Evolutionary conservation across 75 land plant genomes (phyloP), one percentile per base, ranked within the genome.

Genomic region (Azolla pinnata): DNA sequence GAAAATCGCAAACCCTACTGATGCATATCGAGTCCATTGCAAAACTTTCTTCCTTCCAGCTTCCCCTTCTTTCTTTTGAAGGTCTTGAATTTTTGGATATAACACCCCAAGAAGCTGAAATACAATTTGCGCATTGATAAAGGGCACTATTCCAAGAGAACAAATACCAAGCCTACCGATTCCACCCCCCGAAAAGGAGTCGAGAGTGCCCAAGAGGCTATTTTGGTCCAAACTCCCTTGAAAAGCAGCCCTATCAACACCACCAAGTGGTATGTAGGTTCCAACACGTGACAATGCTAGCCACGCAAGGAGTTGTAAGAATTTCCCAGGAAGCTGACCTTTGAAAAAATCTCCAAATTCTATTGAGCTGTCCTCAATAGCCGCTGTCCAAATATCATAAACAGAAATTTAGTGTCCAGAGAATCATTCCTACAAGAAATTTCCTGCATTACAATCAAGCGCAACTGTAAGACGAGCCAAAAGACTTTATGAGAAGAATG

Each of bases 51-150:
- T 95, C 56, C 99, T 75, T 31, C 99, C 99, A 21, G 99, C 88
- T 73, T 90, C 99, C 12, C 99, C 99, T 59, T 95, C 99, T 64
- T 85, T 86, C 79, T 86, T 95, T 76, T 95, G 99, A 60, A 95
- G 91, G 5, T 88, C 95, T 79, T 95, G 96, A 46, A 95, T 61
- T 64, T 95, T 88, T 28, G 99, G 99, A 50, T 79, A 82, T 20
- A 95, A 63, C 40, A 89, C 83, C 7, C 92, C 77, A 63, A 95
- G 91, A 50, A 95, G 92, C 74, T 95, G 99, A 75, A 90, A 84
- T 24, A 95, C 90, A 65, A 95, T 95, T 27, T 83, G 88, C 34
- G 99, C 97, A 80, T 95, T 95, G 72, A 95, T 95, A 63, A 86
- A 95, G 14, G 99, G 99, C 44, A 95, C 99, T 63, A 95, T 95